Base-by-base conservation (phyloP, 371 early-diverging fungal genomes). In the Actinomortierella wolfii region DNA sequence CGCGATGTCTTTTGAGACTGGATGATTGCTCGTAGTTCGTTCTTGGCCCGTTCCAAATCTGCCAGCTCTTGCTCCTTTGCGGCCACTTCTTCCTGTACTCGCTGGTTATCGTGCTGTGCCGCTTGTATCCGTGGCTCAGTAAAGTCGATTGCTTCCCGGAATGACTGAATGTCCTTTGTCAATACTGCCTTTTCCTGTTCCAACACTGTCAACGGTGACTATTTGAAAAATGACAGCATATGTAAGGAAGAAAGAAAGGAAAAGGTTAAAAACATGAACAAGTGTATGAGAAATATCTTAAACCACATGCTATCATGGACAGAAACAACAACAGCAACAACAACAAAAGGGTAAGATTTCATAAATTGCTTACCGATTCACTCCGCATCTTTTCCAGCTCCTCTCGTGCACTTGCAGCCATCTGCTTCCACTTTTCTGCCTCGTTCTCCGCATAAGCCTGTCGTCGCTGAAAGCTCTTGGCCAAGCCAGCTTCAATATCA, bases 281-380 rank as follows among this genome's bases (percentile, higher is more conserved):
- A 55, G 14, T 7, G 40, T 55, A 41, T 46, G 17, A 52, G 26
- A 59, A 18, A 17, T 25, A 11, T 64, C 14, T 43, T 43, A 76
- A 76, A 62, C 79, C 78, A 34, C 68, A 66, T 17, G 76, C 62
- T 5, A 69, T 68, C 21, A 65, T 9, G 70, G 67, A 15, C 71
- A n/a, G n/a, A n/a, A n/a, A 60, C 60, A 77, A 71, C 70, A 87
- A 84, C 79, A 70, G 0, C 65, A 71, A 34, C 85, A 57, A 51
- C 86, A 89, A 34, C 84, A 78, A 59, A 82, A 87, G 68, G 88
- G n/a, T n/a, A n/a, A n/a, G n/a, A n/a, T n/a, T n/a, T n/a, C n/a
- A n/a, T n/a, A n/a, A n/a, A n/a, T n/a, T n/a, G n/a, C n/a, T 90
- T 48, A 89, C 82, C 64, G 82, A 83, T 51, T 91, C 90, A 2